A percentile compares a stretch with the other conserved stretches of the same genome.
phyloP scores from a whole-genome alignment of 192 early-diverging fungal species.

The Coemansia sp. region DNA sequence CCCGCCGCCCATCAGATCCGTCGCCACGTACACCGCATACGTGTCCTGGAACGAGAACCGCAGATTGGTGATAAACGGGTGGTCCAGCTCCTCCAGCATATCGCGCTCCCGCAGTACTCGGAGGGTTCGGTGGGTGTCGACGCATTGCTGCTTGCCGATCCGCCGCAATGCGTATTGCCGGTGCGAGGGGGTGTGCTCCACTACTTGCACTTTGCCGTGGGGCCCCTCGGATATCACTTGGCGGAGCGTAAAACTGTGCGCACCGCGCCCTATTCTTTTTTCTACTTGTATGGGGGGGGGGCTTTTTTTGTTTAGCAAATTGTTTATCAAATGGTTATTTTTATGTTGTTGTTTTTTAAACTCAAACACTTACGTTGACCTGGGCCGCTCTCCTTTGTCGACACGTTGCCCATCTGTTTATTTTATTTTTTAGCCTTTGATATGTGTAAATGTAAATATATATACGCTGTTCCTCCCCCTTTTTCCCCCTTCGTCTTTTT shows the following conservation, averaged over 20 bases:
- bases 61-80: slow-evolving; percentile 77
- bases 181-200: slow-evolving; percentile 77
- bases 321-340: no score
- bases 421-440: no score
- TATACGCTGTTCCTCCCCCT: no score
- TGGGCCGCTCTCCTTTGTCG: neutral
- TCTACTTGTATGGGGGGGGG: no score
- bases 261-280: slow-evolving; percentile 28
- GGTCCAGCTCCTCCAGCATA: slow-evolving; percentile 77
- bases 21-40: slow-evolving; percentile 82
- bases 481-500: no score
- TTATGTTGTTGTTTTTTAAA: neutral
- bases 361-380: neutral
- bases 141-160: slow-evolving; percentile 87
- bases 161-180: slow-evolving; percentile 86
- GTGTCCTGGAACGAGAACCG: slow-evolving; percentile 94
- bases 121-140: slow-evolving; percentile 62
- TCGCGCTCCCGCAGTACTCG: slow-evolving; percentile 85
- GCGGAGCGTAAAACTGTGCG: slow-evolving; percentile 81
- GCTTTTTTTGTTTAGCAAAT: neutral
- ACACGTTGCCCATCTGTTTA: slow-evolving; percentile 1
- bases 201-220: slow-evolving; percentile 85
- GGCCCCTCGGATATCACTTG: slow-evolving; percentile 85
- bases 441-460: neutral
- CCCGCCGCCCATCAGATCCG: slow-evolving; percentile 90